Base-by-base conservation (phyloP, 129 eudicot species). In the Flaveria bidentis region DNA sequence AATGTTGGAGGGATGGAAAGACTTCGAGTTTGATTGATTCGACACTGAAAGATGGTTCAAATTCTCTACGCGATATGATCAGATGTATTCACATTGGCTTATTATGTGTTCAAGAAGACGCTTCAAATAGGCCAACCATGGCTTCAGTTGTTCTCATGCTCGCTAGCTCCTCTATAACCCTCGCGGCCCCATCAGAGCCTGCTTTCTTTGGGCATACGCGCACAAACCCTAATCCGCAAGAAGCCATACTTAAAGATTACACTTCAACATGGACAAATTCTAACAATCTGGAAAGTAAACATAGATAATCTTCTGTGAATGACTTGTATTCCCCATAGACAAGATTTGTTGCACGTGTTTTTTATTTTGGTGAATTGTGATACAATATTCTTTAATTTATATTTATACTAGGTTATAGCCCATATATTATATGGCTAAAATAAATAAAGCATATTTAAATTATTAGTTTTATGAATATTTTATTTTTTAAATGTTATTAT, bases 51-150 rank as follows among this genome's bases (percentile, higher is more conserved):
- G 70, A 63, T 16, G 67, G 57, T 17, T 16, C 76, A 30, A 65
- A 10, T 60, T 72, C 77, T 2, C 5, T 20, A 30, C 80, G 67
- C 6, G 85, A 85, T 52, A 81, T 80, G 61, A n/a, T 80, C 4
- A 77, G 87, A 77, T 86, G 87, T 55, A 62, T 82, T 60, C 86
- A 88, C 46, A 76, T 86, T 30, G 90, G 84, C 5, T 72, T 88
- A 53, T 73, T 84, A 70, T 86, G 91, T 20, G 89, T 89, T 61
- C 89, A 89, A 80, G 89, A 85, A 68, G 66, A 85, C 1, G 73
- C 47, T 6, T 64, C 53, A 0, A 60, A 84, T 0, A 80, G 91
- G 53, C 91, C 89, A 12, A 80, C 90, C 60, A 89, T 89, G 89
- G 79, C 78, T 33, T 80, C 89, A 0, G 51, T 86, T 0, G 79